phyloP scores from a whole-genome alignment of 495 filamentous ascomycete species.

The Cercophora scortea region DNA sequence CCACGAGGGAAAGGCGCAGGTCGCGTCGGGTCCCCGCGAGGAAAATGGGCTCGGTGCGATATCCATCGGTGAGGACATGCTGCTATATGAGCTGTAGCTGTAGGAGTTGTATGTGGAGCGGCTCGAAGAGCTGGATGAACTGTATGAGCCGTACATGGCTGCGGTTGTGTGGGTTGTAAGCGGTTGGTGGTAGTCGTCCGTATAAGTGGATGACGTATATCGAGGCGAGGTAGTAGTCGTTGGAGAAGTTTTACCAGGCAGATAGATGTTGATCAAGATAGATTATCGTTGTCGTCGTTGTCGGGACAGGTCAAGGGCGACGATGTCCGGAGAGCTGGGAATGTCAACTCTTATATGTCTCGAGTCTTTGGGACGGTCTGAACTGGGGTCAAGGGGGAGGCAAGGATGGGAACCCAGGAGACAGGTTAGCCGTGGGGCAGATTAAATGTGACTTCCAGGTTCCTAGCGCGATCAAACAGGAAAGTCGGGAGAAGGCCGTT shows the following conservation, averaged over 20 bases:
- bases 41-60: conserved; percentile 38
- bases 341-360: conserved; percentile 9
- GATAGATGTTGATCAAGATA: not conserved
- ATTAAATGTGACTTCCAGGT: conserved; percentile 11
- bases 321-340: not conserved
- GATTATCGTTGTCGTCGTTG: not conserved
- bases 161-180: conserved; percentile 4
- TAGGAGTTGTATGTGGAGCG: conserved; percentile 13
- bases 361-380: not conserved
- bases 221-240: conserved; percentile 1
- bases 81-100: conserved; percentile 28
- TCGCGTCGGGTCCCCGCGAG: conserved; percentile 27
- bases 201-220: conserved; percentile 1
- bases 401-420: conserved; percentile 14
- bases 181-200: conserved; percentile 7
- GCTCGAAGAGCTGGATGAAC: conserved; percentile 25
- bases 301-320: not conserved
- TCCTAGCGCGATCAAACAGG: conserved; percentile 2
- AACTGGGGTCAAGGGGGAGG: not conserved
- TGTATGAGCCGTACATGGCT: conserved; percentile 40
- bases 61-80: conserved; percentile 42
- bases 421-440: conserved; percentile 25
- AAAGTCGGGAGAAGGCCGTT: conserved; percentile 3
- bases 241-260: not conserved
- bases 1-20: conserved; percentile 46